Evolutionary conservation across 768 basidiomycete species (phyloP), one percentile per base, ranked within the genome.

Genomic region (Leucosporidium creatinivorum): DNA sequence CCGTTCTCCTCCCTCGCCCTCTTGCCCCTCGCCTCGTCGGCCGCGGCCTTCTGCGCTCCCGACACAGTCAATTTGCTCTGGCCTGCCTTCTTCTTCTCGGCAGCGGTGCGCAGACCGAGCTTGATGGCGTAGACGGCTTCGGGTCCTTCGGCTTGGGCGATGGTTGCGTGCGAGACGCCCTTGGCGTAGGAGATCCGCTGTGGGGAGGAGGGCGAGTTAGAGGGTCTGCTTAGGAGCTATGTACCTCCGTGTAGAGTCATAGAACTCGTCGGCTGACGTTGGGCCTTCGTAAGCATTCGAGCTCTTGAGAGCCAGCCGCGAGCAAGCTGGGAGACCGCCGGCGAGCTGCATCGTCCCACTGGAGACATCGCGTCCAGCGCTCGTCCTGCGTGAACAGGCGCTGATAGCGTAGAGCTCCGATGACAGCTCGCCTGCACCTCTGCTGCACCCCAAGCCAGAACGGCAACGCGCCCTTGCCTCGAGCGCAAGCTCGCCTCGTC

Each of bases 171-270:
- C 1, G 92, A 96, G 79, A 89, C 91, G 67, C 85, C 80, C 79
- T 88, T 91, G 63, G 94, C 91, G 79, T 97, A 98, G 76, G 83
- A 84, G 79, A 98, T 93, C 75, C 84, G 89, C 93, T 97, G 78
- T 59, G 66, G 23, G 23, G n/a, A 61, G 5, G 10, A 17, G 48
- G 52, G 13, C 36, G 50, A 28, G 28, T 31, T 44, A 44, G 39
- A 6, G 39, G 15, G 39, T 6, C 39, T 44, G 39, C 2, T 7
- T 15, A 9, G 15, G 10, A 44, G 8, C 39, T 44, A 13, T 44
- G 33, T 33, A 33, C 33, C 10, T 33, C 10, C n/a, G n/a, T n/a
- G n/a, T n/a, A n/a, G n/a, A n/a, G n/a, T n/a, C n/a, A n/a, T n/a
- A n/a, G n/a, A n/a, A n/a, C n/a, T n/a, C n/a, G n/a, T n/a, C n/a